Evolutionary conservation across 2,329 filamentous ascomycete species (phyloP), one percentile per base, ranked within the genome.

Genomic region (Ophiostoma populinum): DNA sequence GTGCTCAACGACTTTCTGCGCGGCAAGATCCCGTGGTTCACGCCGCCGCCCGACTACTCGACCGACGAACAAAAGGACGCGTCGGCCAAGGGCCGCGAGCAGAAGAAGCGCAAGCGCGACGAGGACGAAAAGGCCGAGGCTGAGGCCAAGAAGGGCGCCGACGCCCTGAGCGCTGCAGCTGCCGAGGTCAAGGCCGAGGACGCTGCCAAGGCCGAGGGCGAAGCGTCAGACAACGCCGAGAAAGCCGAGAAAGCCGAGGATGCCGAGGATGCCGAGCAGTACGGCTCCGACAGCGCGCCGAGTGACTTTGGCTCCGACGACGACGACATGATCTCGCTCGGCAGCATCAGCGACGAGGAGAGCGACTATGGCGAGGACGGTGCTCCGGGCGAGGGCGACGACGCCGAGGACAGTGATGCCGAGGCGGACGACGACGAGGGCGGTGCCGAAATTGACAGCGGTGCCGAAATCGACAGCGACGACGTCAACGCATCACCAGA

Each of bases 11-110:
- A 98, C 51, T 98, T 95, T 53, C 71, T 95, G 50, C 65, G 90
- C 43, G 90, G 90, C 38, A 94, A 87, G 57, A 81, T 95, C 18
- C 90, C 90, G 2, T 98, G 92, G 90, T 98, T 85, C 51, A 90
- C 81, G 0, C 75, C 83, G 7, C 76, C 85, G 8, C 83, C 86
- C 2, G 57, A 65, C 11, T 50, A 55, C 4, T 69, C 69, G 32
- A 61, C 58, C 8, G 61, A 61, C 6, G 66, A 69, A 21, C 61
- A 58, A 11, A 57, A 57, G 9, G 59, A 59, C 21, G 35, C 30
- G 4, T 36, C 10, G 19, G 57, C 76, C n/a, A 70, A 75, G 42
- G 80, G 81, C 5, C 71, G 85, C 31, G 83, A 94, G 56, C 93
- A 92, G 75, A 77, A 74, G 56, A 81, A 92, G 58, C 79, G 87